Evolutionary conservation across 2,329 filamentous ascomycete species (phyloP), one percentile per base, ranked within the genome.

Genomic region (Rhynchosporium secalis): DNA sequence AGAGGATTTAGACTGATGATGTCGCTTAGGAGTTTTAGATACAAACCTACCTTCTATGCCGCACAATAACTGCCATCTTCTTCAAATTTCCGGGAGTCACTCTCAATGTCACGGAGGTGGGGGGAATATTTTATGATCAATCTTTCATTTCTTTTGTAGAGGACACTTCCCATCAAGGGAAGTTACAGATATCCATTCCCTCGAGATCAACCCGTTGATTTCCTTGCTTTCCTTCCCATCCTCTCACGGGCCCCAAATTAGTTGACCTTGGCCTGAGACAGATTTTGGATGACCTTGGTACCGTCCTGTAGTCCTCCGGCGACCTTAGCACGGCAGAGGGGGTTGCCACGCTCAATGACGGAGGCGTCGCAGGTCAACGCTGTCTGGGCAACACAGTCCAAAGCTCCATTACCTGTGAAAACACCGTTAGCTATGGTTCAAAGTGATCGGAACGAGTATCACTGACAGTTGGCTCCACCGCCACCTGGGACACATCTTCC

Each of bases 261-360:
- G 38, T 62, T 57, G 28, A 62, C 60, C 52, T 51, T 62, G 3
- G 60, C 60, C 46, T 62, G 60, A 15, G 60, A 57, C 29, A 62
- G 52, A 13, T 54, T 57, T 4, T 54, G 45, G 45, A 62, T 62
- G 9, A 62, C 38, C 10, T 58, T 62, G n/a, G 60, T 54, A 10
- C 60, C 60, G 57, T 62, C 60, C 12, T 52, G 51, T 26, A 62
- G 41, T 31, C 60, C 54, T 15, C 54, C 45, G 9, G 60, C 54
- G 9, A 55, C 43, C 45, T 48, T 62, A 12, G 60, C 46, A 38
- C 60, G 52, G 31, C 60, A 62, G 20, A 62, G 45, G 2, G 52
- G 49, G 31, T 62, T 62, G 20, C 60, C 60, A 45, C 60, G 43
- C 60, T 62, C 54, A 33, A 58, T 62, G 29, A 58, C 38, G 7